Percentiles rank a stretch among this genome's conserved stretches.
Conservation (phyloP, 1,139 yeast species). For the Candida tetrigidarum region DNA sequence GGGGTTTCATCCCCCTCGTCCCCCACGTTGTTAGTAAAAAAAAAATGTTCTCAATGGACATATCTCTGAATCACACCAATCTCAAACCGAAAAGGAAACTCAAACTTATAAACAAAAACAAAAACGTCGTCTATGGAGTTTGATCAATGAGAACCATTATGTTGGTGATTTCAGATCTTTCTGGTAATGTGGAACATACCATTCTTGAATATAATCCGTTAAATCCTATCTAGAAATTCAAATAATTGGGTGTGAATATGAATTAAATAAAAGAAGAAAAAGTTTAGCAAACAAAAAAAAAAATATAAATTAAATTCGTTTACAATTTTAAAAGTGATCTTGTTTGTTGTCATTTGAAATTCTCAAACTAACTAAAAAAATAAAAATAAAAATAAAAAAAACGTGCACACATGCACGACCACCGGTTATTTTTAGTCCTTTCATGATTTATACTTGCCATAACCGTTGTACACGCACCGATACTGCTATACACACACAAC, state of each 20-base stretch:
- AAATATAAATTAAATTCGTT: neutral
- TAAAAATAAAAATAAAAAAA: constrained; percentile 1
- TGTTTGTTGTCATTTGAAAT: constrained; percentile 9
- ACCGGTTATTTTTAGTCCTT: neutral
- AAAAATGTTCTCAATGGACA: too few species aligned
- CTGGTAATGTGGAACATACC: constrained; percentile 9
- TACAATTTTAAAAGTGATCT: neutral
- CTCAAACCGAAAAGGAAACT: too few species aligned
- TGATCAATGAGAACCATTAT: too few species aligned
- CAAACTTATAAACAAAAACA: too few species aligned
- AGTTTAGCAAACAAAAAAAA: neutral
- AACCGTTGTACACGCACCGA: too few species aligned
- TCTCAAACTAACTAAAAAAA: neutral
- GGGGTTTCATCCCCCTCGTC: too few species aligned
- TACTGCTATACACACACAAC: too few species aligned
- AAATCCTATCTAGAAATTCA: neutral
- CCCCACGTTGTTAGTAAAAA: neutral
- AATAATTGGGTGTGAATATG: neutral
- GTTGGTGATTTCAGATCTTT: too few species aligned
- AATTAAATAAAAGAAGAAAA: neutral
- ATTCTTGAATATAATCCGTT: constrained; percentile 2
- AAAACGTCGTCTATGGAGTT: too few species aligned
- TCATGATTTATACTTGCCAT: too few species aligned
- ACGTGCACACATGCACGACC: constrained; percentile 3
- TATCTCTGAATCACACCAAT: neutral